phyloP scores from a whole-genome alignment of 148 eudicot genomes.

The Dianthus caryophyllus region DNA sequence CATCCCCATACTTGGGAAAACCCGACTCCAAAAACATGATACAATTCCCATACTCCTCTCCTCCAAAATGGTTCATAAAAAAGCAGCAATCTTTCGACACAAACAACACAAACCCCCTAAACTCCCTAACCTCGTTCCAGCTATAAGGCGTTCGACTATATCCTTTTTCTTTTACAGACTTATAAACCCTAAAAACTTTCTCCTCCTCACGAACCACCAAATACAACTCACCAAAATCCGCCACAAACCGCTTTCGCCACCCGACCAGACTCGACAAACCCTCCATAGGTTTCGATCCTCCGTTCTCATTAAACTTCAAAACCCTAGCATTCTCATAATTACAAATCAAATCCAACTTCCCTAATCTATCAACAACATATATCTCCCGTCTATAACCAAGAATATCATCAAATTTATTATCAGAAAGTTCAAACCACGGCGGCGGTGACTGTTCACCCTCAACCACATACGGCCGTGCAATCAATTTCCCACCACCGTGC shows the following conservation, averaged over 20 bases:
- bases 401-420: background rate
- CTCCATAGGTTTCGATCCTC: too few relatives aligned
- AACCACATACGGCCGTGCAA: too few relatives aligned
- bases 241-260: constrained; percentile 6
- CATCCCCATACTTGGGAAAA: too few relatives aligned
- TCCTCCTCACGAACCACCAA: background rate
- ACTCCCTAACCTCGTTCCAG: background rate
- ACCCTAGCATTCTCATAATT: too few relatives aligned
- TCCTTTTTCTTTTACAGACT: background rate
- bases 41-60: constrained; percentile 3
- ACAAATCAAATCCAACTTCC: background rate
- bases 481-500: too few relatives aligned
- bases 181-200: background rate
- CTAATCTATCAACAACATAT: background rate
- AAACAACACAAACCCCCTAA: constrained; percentile 4
- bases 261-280: background rate
- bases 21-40: background rate
- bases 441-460: too few relatives aligned
- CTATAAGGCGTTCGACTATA: too few relatives aligned
- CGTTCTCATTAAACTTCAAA: too few relatives aligned
- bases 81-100: background rate
- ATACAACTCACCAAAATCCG: background rate
- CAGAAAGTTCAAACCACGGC: too few relatives aligned
- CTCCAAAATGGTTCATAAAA: background rate
- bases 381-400: background rate